Evolutionary conservation across 192 early-diverging fungal genomes (phyloP).

Genomic region (Mortierella alpina): DNA sequence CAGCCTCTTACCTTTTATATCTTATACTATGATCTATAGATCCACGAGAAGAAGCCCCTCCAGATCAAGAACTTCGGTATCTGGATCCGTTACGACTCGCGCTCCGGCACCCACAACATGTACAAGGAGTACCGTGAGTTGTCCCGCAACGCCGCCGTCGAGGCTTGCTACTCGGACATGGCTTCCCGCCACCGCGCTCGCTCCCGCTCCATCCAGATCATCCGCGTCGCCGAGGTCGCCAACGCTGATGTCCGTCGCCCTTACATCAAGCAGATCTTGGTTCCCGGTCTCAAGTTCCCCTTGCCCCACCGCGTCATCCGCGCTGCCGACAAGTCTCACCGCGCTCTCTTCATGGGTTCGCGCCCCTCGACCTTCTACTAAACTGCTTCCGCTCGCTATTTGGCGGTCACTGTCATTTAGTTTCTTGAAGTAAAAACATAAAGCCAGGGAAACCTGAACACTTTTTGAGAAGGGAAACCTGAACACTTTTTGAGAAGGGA

Average conservation of each 20-base stretch:
- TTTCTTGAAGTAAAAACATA: too few relatives aligned
- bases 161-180: conserved; percentile 79
- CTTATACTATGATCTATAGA: conserved; percentile 56
- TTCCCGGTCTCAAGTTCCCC: conserved; percentile 94
- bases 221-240: conserved; percentile 95
- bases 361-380: conserved; percentile 57
- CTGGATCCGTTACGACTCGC: conserved; percentile 99
- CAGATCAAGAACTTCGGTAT: conserved; percentile 98
- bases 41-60: conserved; percentile 93
- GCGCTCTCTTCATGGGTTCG: conserved; percentile 87
- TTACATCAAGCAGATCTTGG: conserved; percentile 96
- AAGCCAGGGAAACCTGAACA: too few relatives aligned
- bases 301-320: conserved; percentile 95
- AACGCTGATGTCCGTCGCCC: conserved; percentile 88
- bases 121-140: conserved; percentile 99
- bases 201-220: conserved; percentile 98
- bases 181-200: conserved; percentile 97
- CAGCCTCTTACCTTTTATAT: background rate
- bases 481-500: too few relatives aligned
- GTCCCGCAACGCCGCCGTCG: conserved; percentile 73
- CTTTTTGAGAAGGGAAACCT: too few relatives aligned
- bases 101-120: conserved; percentile 99
- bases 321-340: conserved; percentile 84
- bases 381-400: background rate
- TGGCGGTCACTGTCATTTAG: too few relatives aligned